Evolutionary conservation across 2,329 filamentous ascomycete genomes (phyloP), one percentile per base, ranked within the genome.

Genomic region (Diplodia intermedia): DNA sequence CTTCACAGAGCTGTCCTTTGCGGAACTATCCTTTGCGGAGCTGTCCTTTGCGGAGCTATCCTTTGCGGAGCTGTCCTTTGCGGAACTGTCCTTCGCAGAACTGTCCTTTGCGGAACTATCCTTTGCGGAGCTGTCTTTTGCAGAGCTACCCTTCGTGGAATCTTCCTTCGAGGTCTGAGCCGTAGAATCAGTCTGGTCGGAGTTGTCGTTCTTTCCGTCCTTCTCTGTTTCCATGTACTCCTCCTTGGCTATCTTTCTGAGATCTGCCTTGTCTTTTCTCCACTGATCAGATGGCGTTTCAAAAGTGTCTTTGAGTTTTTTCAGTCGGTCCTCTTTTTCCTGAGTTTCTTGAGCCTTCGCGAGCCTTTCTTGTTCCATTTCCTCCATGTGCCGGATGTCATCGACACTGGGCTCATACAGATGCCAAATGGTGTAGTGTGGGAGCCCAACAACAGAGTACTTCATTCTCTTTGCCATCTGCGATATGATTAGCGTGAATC

Each of bases 351-450:
- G 86, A 78, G 97, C 94, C 57, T 89, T 90, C 31, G 88, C 89
- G 71, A 91, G 86, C 67, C 91, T 89, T 77, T 98, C 94, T 71
- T 89, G 85, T 77, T 98, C 94, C 94, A 98, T 97, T 81, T 97
- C 93, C 87, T 94, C 94, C 95, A 99, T 99, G 76, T 98, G 95
- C 69, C 91, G 90, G 71, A 98, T 92, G 75, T 99, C 95, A 75
- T 99, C 95, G 18, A 97, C 92, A 75, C 93, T 97, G n/a, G 95
- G 95, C 80, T 99, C 95, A 83, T 99, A 99, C 75, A 99, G 85
- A 89, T 99, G 95, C 95, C 95, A 99, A 72, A 99, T 97, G 0
- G 93, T 97, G 80, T 99, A 99, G 78, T 99, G 95, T 7, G 95
- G 95, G 56, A 99, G 85, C 38, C 95, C 95, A 69, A 99, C 91